A percentile compares a stretch with the other conserved stretches of the same genome.
phyloP scores from a whole-genome alignment of 2,329 filamentous ascomycete genomes.

The Sporothrix sp. region DNA sequence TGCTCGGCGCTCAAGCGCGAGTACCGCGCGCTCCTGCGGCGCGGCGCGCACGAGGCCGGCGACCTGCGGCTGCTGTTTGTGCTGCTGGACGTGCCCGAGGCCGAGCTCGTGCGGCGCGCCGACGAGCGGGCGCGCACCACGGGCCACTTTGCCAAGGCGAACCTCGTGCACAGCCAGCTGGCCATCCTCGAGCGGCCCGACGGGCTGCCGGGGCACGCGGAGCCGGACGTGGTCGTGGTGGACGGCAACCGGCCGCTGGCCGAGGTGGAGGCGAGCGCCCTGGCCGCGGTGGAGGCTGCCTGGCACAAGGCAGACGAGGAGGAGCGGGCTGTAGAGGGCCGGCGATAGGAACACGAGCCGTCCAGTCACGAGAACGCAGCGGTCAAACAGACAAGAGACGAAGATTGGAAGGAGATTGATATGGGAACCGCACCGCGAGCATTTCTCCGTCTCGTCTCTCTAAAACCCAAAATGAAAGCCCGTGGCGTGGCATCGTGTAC shows the following conservation, averaged over 20 bases:
- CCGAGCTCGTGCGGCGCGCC: slow-evolving; percentile 53
- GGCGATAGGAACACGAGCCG: too few species aligned
- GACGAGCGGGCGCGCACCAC: slow-evolving; percentile 37
- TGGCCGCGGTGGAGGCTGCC: slow-evolving; percentile 4
- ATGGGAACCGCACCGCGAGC: too few species aligned
- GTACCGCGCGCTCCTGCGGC: slow-evolving; percentile 60
- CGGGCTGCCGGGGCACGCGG: slow-evolving; percentile 16
- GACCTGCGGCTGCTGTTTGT: slow-evolving; percentile 58
- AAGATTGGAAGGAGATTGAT: too few species aligned
- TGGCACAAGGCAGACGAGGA: slow-evolving; percentile 1
- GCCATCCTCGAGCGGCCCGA: slow-evolving; percentile 55
- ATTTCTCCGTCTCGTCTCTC: too few species aligned
- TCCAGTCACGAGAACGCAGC: too few species aligned
- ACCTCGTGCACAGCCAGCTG: slow-evolving; percentile 66
- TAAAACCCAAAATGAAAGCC: too few species aligned
- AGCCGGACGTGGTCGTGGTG: slow-evolving; percentile 19
- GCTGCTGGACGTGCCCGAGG: slow-evolving; percentile 57
- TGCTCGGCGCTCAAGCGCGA: slow-evolving; percentile 72
- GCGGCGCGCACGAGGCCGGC: slow-evolving; percentile 45
- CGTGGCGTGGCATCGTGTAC: too few species aligned
- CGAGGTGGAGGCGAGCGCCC: slow-evolving; percentile 8
- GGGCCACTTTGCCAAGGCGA: slow-evolving; percentile 65
- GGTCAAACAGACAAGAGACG: too few species aligned
- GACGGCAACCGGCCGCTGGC: slow-evolving; percentile 6
- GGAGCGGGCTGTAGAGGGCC: neutral